phyloP scores from a whole-genome alignment of 192 early-diverging fungal species.

The Umbelopsis vinacea region DNA sequence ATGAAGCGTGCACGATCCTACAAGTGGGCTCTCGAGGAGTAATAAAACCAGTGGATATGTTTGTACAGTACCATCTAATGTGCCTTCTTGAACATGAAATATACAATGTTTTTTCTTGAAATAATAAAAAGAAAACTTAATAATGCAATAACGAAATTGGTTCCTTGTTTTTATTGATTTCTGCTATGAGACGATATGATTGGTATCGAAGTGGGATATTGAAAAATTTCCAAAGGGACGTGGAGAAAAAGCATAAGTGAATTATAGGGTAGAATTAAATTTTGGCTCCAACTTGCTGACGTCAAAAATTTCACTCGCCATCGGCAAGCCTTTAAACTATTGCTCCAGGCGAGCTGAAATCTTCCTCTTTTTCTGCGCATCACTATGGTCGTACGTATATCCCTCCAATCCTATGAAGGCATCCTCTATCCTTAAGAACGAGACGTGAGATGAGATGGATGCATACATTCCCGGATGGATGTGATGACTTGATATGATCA shows the following conservation, averaged over 20 bases:
- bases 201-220: too few species aligned
- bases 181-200: too few species aligned
- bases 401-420: background rate
- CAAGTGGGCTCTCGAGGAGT: conserved; percentile 42
- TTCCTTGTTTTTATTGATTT: too few species aligned
- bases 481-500: background rate
- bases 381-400: conserved; percentile 30
- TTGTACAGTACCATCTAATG: conserved; percentile 10
- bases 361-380: conserved; percentile 28
- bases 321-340: background rate
- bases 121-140: too few species aligned
- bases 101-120: background rate
- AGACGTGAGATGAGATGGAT: conserved; percentile 16
- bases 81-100: background rate
- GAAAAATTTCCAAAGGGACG: too few species aligned
- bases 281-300: background rate
- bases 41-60: background rate
- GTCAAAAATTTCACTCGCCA: background rate
- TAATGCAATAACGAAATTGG: too few species aligned
- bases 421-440: background rate
- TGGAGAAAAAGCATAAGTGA: too few species aligned
- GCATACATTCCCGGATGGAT: conserved; percentile 23
- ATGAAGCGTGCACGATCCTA: conserved; percentile 32
- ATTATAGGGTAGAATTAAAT: too few species aligned
- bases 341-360: background rate